phyloP scores from a whole-genome alignment of 1,139 yeast species.

The Hemisphaericaspora xylofermentans region DNA sequence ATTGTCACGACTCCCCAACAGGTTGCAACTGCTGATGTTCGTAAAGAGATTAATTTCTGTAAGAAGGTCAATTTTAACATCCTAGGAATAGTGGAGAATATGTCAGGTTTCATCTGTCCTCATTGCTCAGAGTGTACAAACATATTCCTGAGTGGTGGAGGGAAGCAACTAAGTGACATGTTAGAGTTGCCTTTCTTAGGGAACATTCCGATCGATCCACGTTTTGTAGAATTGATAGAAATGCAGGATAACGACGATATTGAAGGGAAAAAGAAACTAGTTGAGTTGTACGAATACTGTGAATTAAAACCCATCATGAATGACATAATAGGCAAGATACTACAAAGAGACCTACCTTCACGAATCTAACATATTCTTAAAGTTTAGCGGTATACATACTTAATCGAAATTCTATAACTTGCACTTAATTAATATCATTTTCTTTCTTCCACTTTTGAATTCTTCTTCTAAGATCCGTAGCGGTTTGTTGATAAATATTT shows the following conservation, averaged over 20 bases:
- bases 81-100: conserved; percentile 46
- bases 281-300: conserved; percentile 37
- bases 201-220: conserved; percentile 88
- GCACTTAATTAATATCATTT: conserved; percentile 19
- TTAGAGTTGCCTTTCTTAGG: conserved; percentile 72
- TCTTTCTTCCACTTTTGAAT: conserved; percentile 64
- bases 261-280: conserved; percentile 21
- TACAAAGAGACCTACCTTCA: conserved; percentile 38
- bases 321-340: conserved; percentile 46
- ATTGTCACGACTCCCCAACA: conserved; percentile 52
- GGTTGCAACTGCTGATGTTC: conserved; percentile 56
- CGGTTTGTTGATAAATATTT: conserved; percentile 78
- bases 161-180: conserved; percentile 62
- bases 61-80: conserved; percentile 43
- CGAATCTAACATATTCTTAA: conserved; percentile 16
- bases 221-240: conserved; percentile 83
- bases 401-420: not conserved
- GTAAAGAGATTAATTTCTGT: conserved; percentile 51
- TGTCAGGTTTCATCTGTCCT: conserved; percentile 58
- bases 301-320: conserved; percentile 51
- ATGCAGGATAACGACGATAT: conserved; percentile 35
- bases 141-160: conserved; percentile 95
- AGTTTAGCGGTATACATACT: not conserved
- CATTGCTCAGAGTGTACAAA: conserved; percentile 89
- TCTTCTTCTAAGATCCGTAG: conserved; percentile 77